These are phyloP conservation scores for Populus deltoides DNA, from an alignment of 345 rosid species.

Conservation along the genomic window DNA sequence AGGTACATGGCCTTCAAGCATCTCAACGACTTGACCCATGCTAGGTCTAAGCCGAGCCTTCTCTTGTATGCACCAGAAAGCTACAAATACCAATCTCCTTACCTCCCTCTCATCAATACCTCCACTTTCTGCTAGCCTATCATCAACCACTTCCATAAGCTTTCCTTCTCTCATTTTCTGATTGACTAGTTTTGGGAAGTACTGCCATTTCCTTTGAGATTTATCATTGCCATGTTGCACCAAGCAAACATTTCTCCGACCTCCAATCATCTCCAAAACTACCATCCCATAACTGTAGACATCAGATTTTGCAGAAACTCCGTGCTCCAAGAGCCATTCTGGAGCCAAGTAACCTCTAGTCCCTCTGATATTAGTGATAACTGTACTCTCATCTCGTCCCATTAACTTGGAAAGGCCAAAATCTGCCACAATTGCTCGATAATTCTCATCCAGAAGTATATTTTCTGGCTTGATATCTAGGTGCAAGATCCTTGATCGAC, in stretches of 20 bases:
- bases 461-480: constrained; percentile 32
- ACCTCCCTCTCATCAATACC: constrained; percentile 58
- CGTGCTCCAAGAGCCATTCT: constrained; percentile 27
- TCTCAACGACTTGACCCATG: constrained; percentile 65
- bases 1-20: constrained; percentile 68
- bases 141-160: constrained; percentile 69
- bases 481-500: constrained; percentile 27
- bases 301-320: constrained; percentile 27
- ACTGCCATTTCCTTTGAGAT: constrained; percentile 48
- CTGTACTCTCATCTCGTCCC: constrained; percentile 23
- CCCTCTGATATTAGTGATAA: constrained; percentile 25
- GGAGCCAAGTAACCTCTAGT: constrained; percentile 30
- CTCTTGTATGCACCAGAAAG: constrained; percentile 92
- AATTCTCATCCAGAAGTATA: constrained; percentile 23
- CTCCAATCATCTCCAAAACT: constrained; percentile 24
- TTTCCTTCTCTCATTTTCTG: constrained; percentile 61
- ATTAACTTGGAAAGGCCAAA: constrained; percentile 26
- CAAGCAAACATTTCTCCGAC: constrained; percentile 32
- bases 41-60: constrained; percentile 58
- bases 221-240: constrained; percentile 34
- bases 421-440: constrained; percentile 24
- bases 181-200: constrained; percentile 64
- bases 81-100: constrained; percentile 51
- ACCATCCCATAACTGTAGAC: constrained; percentile 34
- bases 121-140: constrained; percentile 39